Conservation (phyloP, 192 early-diverging fungal species). For the Chytriomyces confervae region DNA sequence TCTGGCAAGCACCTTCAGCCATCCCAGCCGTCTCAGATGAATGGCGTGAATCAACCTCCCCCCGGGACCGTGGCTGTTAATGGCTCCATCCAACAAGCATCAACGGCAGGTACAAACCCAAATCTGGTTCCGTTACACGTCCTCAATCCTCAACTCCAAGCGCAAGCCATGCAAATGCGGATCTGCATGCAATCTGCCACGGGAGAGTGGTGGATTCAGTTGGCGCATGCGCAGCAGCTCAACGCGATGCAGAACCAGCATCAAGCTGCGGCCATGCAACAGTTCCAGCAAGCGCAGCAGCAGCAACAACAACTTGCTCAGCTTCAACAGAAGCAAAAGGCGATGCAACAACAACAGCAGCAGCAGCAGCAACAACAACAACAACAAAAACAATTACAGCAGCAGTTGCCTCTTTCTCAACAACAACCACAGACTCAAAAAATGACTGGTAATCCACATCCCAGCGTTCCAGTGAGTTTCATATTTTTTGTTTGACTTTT, state of each 20-base stretch:
- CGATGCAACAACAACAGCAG: constrained; percentile 4
- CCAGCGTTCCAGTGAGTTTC: too few species aligned
- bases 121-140: background rate
- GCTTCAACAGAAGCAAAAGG: constrained; percentile 1
- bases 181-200: background rate
- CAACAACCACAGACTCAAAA: constrained; percentile 1
- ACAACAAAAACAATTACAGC: constrained; percentile 1
- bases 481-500: too few species aligned
- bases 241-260: background rate
- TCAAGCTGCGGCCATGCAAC: constrained; percentile 1
- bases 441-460: too few species aligned
- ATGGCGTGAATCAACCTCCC: background rate
- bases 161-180: background rate
- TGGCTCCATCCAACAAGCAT: background rate
- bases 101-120: background rate
- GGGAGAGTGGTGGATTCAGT: background rate
- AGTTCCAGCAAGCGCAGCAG: background rate
- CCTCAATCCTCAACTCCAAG: background rate
- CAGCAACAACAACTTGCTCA: constrained; percentile 15
- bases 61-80: too few species aligned
- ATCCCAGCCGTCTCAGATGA: background rate
- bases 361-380: background rate
- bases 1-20: constrained; percentile 3
- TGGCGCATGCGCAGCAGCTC: background rate
- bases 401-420: background rate